Conservation (phyloP, 2,329 filamentous ascomycete species). For the Fusarium albosuccineum region DNA sequence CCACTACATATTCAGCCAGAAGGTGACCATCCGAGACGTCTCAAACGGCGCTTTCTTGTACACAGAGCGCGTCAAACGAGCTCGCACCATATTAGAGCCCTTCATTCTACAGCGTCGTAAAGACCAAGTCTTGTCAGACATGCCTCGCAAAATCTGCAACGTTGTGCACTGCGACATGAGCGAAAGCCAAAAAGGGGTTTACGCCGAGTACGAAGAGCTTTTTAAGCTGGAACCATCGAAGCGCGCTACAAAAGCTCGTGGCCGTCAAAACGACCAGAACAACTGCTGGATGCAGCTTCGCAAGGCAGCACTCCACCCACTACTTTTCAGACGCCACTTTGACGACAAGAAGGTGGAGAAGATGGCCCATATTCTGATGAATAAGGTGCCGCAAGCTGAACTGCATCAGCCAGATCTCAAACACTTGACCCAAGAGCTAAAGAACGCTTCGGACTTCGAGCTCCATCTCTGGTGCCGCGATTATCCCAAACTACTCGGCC, state of each 20-base stretch:
- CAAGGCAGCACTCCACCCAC: constrained; percentile 91
- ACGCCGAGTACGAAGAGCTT: constrained; percentile 73
- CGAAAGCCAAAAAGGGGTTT: constrained; percentile 77
- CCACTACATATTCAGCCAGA: constrained; percentile 91
- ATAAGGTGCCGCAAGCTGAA: constrained; percentile 71
- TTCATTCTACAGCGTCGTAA: constrained; percentile 97
- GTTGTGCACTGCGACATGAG: constrained; percentile 88
- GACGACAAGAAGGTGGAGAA: constrained; percentile 79
- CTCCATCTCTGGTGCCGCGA: constrained; percentile 75
- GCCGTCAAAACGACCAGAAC: constrained; percentile 67
- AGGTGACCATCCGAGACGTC: constrained; percentile 84
- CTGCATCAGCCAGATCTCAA: constrained; percentile 64
- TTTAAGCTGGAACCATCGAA: constrained; percentile 73
- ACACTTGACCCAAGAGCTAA: constrained; percentile 68
- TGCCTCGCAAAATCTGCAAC: constrained; percentile 82
- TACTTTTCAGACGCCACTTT: constrained; percentile 88
- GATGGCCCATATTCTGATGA: constrained; percentile 83
- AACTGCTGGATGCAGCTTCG: constrained; percentile 91
- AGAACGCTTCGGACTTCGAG: constrained; percentile 72
- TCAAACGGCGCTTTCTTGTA: constrained; percentile 88
- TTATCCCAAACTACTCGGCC: constrained; percentile 64
- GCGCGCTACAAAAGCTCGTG: constrained; percentile 62
- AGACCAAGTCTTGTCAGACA: constrained; percentile 85
- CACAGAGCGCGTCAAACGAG: constrained; percentile 85
- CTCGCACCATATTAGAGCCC: constrained; percentile 91